Evolutionary conservation across 2,329 filamentous ascomycete genomes (phyloP), one percentile per base, ranked within the genome.

Genomic region (Didymella pinodella): DNA sequence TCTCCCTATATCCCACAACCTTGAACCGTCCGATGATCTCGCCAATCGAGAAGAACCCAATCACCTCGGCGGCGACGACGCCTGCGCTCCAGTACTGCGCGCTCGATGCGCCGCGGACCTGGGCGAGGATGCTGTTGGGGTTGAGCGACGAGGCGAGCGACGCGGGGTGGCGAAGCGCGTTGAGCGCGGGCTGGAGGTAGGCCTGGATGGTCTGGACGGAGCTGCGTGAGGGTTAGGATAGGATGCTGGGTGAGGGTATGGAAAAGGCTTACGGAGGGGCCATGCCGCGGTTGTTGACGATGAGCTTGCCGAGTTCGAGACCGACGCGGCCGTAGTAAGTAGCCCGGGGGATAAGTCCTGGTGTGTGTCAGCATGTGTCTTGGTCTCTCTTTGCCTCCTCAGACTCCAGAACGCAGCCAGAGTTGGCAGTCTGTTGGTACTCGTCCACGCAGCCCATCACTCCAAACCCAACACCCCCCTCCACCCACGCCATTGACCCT

Each of bases 21-120:
- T 99, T 98, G 83, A 95, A 88, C 75, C 93, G 87, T 73, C 95
- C 95, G 73, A 99, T 88, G 80, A 99, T 98, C 86, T 98, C 93
- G 66, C 95, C 95, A 54, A 98, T 87, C 62, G 93, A 96, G 86
- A 98, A 99, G 87, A 99, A 99, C 62, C 95, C 95, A 68, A 99
- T 81, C 49, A 92, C 86, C 83, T 99, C 94, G 56, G 93, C 93
- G 47, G 85, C 81, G 63, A 97, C 83, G 60, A 99, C 90, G 70
- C 90, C 91, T 61, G 85, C 90, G 53, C 90, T 81, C 54, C 86
- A 85, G 69, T 94, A 77, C 79, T 96, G 89, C 69, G 87, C 84
- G 67, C 81, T 83, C 79, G 87, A 90, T 72, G 95, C 72, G 81
- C 88, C 90, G 76, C 91, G 88, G 74, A 91, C 77, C 67, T 82